Conservation (phyloP, 805 yeast genomes). For the Saccharomycopsis selenospora region DNA sequence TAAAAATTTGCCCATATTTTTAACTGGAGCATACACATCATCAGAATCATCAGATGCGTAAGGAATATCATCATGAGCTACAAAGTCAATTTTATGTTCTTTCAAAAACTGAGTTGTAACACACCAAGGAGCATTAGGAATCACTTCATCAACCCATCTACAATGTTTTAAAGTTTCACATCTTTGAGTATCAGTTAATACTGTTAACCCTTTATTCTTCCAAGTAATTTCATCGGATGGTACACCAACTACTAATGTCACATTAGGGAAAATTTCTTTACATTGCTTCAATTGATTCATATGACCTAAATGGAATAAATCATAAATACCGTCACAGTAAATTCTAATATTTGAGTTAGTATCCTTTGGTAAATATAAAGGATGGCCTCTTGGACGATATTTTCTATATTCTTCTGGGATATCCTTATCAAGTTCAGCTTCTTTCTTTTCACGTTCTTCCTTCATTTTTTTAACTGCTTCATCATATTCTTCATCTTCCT, state of each 20-base stretch:
- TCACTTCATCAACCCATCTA: slow-evolving; percentile 95
- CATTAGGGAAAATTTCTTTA: slow-evolving; percentile 82
- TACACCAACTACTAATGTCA: slow-evolving; percentile 79
- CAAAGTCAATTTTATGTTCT: slow-evolving; percentile 83
- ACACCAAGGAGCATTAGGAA: slow-evolving; percentile 94
- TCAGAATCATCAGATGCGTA: slow-evolving; percentile 84
- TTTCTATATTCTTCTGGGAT: slow-evolving; percentile 66
- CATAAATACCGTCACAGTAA: slow-evolving; percentile 99
- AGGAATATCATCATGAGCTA: slow-evolving; percentile 96
- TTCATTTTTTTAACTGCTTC: neutral
- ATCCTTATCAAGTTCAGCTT: slow-evolving; percentile 52
- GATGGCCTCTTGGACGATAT: slow-evolving; percentile 73
- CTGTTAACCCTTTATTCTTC: slow-evolving; percentile 88
- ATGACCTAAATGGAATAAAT: slow-evolving; percentile 92
- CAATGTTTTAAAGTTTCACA: slow-evolving; percentile 90
- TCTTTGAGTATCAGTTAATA: slow-evolving; percentile 78
- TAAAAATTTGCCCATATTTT: slow-evolving; percentile 81
- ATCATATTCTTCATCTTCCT: neutral
- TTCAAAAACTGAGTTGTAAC: slow-evolving; percentile 75
- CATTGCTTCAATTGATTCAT: slow-evolving; percentile 98
- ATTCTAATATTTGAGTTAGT: slow-evolving; percentile 83
- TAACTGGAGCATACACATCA: slow-evolving; percentile 90
- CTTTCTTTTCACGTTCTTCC: slow-evolving; percentile 29
- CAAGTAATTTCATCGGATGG: slow-evolving; percentile 91
- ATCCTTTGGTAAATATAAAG: slow-evolving; percentile 58